Conservation (phyloP, 176 grass and related monocot genomes). For the Puya raimondii region DNA sequence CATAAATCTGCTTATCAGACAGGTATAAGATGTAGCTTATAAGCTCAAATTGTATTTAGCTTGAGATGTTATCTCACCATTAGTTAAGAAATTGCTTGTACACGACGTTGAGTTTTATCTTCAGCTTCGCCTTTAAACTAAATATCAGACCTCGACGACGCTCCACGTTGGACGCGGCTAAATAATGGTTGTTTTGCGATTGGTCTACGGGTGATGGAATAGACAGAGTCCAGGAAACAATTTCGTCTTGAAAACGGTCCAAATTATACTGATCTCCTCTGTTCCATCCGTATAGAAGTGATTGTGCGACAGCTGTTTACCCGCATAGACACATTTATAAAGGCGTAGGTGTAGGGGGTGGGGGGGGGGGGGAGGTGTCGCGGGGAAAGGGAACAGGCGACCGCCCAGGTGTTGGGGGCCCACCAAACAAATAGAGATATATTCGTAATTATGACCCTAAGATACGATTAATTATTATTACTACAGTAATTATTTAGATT, state of each 20-base stretch:
- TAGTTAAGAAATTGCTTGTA: too few relatives aligned
- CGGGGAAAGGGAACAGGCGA: neutral
- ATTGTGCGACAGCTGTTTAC: neutral
- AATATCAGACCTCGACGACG: too few relatives aligned
- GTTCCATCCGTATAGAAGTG: neutral
- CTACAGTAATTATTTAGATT: neutral
- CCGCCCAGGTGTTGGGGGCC: neutral
- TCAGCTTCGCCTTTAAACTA: too few relatives aligned
- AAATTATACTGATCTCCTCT: neutral
- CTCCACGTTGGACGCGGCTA: too few relatives aligned
- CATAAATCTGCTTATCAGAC: neutral
- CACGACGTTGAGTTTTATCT: too few relatives aligned
- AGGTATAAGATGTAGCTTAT: too few relatives aligned
- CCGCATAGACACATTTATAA: neutral
- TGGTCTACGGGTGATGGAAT: too few relatives aligned
- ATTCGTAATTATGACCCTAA: neutral
- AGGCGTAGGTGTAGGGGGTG: neutral
- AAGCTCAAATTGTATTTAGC: too few relatives aligned
- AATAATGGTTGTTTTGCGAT: too few relatives aligned
- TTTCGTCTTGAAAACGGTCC: too few relatives aligned
- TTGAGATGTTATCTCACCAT: too few relatives aligned
- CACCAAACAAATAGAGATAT: neutral
- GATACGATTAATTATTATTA: conserved; percentile 1
- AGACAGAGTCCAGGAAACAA: too few relatives aligned
- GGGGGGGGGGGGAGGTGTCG: neutral